Percentiles rank a stretch among this genome's conserved stretches.
phyloP scores from a whole-genome alignment of 768 basidiomycete genomes.

The Trametes meyenii region DNA sequence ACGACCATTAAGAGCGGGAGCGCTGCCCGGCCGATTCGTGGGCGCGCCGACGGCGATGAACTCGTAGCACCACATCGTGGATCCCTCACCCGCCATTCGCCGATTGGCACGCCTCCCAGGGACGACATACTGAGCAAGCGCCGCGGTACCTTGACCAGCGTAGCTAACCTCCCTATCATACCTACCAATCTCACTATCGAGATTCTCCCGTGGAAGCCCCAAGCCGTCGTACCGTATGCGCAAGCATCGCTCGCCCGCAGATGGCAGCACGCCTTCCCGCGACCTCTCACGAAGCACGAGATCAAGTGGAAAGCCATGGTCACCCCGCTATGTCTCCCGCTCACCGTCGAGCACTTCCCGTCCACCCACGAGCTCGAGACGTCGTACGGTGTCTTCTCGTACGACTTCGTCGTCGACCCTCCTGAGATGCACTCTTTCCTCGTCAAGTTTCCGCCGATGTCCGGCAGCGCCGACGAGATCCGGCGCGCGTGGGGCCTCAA shows the following conservation, averaged over 20 bases:
- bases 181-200: slow-evolving; percentile 51
- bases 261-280: slow-evolving; percentile 88
- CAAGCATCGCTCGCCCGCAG: slow-evolving; percentile 79
- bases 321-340: slow-evolving; percentile 84
- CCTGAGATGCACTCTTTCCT: slow-evolving; percentile 87
- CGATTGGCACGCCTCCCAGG: slow-evolving; percentile 68
- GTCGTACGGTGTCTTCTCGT: slow-evolving; percentile 81
- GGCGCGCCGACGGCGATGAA: slow-evolving; percentile 65
- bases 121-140: slow-evolving; percentile 62
- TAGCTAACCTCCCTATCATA: slow-evolving; percentile 47
- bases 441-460: slow-evolving; percentile 62
- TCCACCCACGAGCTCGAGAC: slow-evolving; percentile 71
- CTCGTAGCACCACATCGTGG: slow-evolving; percentile 46
- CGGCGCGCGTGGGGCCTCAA: slow-evolving; percentile 74
- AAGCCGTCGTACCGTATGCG: slow-evolving; percentile 56
- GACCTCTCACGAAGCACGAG: slow-evolving; percentile 74
- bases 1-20: slow-evolving; percentile 39
- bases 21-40: slow-evolving; percentile 46
- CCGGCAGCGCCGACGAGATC: slow-evolving; percentile 54
- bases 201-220: slow-evolving; percentile 71
- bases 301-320: slow-evolving; percentile 91
- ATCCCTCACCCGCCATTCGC: slow-evolving; percentile 59
- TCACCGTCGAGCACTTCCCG: slow-evolving; percentile 90
- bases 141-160: slow-evolving; percentile 48
- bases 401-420: slow-evolving; percentile 86